Evolutionary conservation across 2,329 filamentous ascomycete species (phyloP).

Genomic region (Alternaria alternata): DNA sequence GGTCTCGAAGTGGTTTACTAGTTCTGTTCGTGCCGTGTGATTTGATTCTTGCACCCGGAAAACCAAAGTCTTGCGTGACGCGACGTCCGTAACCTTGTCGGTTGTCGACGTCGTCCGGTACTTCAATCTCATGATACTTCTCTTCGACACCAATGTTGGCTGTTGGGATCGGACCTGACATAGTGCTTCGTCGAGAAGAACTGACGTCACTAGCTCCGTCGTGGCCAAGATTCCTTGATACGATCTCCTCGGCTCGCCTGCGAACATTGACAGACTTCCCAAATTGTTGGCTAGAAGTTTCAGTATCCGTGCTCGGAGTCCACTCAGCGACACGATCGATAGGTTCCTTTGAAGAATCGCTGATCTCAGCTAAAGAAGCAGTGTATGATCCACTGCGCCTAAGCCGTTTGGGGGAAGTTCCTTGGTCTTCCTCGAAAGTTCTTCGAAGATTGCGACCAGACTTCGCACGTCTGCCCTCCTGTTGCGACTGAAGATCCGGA

Average conservation of each 20-base stretch:
- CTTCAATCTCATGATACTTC: conserved; percentile 24
- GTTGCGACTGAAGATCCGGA: not conserved
- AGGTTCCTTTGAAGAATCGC: conserved; percentile 8
- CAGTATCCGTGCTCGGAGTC: conserved; percentile 7
- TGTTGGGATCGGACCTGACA: conserved; percentile 9
- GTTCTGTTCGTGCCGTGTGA: conserved; percentile 19
- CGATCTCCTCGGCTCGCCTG: conserved; percentile 17
- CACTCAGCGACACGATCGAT: conserved; percentile 8
- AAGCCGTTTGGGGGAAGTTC: conserved; percentile 3
- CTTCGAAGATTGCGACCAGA: conserved; percentile 36
- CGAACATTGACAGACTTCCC: conserved; percentile 15
- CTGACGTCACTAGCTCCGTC: conserved; percentile 33
- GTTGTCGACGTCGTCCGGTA: conserved; percentile 39
- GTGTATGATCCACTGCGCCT: conserved; percentile 20
- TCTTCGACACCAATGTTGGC: conserved; percentile 23
- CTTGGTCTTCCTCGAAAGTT: conserved; percentile 17
- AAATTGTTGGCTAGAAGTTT: conserved; percentile 12
- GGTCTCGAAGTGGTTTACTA: conserved; percentile 28
- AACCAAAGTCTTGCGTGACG: conserved; percentile 45
- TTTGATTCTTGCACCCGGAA: conserved; percentile 43
- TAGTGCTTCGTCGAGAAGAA: conserved; percentile 19
- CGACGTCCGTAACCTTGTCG: conserved; percentile 44
- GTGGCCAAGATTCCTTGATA: conserved; percentile 30
- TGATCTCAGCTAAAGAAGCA: conserved; percentile 19
- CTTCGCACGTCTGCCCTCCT: conserved; percentile 19